Conservation (phyloP, 1,284 basidiomycete species). For the Ustilago cynodontis region DNA sequence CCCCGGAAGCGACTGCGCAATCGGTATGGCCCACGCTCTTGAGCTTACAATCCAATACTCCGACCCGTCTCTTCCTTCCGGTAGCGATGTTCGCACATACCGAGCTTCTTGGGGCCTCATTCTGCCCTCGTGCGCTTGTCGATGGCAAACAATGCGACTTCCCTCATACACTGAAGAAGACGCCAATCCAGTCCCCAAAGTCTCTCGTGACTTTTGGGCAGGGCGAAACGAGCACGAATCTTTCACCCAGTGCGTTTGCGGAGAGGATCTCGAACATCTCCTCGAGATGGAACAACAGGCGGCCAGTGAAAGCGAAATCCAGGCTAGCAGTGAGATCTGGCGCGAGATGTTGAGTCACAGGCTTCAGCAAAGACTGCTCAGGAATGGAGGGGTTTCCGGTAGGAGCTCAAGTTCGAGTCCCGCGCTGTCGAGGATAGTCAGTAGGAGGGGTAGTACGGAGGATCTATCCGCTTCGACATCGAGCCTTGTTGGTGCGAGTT, state of each 20-base stretch:
- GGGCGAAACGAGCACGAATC: slow-evolving; percentile 56
- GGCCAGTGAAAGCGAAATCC: slow-evolving; percentile 34
- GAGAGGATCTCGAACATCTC: slow-evolving; percentile 44
- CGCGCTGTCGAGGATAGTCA: slow-evolving; percentile 1
- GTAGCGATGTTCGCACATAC: slow-evolving; percentile 34
- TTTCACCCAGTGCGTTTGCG: slow-evolving; percentile 51
- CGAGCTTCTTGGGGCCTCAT: slow-evolving; percentile 42
- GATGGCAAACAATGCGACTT: slow-evolving; percentile 49
- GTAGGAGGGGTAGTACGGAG: neutral
- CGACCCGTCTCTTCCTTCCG: slow-evolving; percentile 21
- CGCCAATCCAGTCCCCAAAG: slow-evolving; percentile 49
- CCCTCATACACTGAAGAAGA: slow-evolving; percentile 49
- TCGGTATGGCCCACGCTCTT: slow-evolving; percentile 46
- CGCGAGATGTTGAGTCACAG: slow-evolving; percentile 46
- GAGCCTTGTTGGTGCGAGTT: neutral
- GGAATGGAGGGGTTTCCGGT: neutral
- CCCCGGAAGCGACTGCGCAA: slow-evolving; percentile 45
- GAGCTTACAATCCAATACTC: slow-evolving; percentile 49
- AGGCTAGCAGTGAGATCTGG: slow-evolving; percentile 48
- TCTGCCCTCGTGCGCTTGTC: slow-evolving; percentile 47
- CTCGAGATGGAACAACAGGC: slow-evolving; percentile 50
- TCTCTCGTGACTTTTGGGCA: slow-evolving; percentile 48
- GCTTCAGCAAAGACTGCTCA: slow-evolving; percentile 33
- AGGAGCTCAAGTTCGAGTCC: slow-evolving; percentile 6
- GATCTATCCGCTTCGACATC: neutral